Base-by-base conservation (phyloP, 139 green algal genomes). In the Micractinium sp. region DNA sequence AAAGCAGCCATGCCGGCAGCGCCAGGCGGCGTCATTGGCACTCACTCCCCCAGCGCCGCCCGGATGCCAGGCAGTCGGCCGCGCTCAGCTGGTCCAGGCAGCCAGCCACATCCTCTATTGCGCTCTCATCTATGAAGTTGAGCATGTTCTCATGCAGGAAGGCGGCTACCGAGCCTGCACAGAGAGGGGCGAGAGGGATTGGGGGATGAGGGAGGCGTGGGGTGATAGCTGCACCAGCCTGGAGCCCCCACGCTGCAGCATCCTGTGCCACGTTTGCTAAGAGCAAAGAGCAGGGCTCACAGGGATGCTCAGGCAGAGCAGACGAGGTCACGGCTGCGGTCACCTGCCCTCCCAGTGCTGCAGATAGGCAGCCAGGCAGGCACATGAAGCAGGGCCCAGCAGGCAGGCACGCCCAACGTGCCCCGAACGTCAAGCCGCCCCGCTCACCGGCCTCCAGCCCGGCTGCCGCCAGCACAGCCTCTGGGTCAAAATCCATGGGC, bases 71-170 rank as follows among this genome's bases (percentile, higher is more conserved):
- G 66, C 73, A 47, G 84, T 93, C 90, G 67, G 91, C 87, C 78
- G 92, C 85, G 73, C 88, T 94, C 69, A 97, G 81, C 66, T 95
- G 93, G 15, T 74, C 85, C 31, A 92, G 82, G 41, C 89, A 92
- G 19, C 31, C 53, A 18, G 94, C 93, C 1, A 88, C 84, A 47
- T 96, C 92, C 61, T 91, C 91, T 5, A 95, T 84, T 0, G 87
- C 91, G 0, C 84, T 53, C 18, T 94, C 90, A 0, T 85, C 90
- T 0, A 96, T 84, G 53, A 97, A 96, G 22, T 92, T 47, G 3
- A 84, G 91, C 85, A 95, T 88, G 85, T 96, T 96, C 83, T 97
- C 94, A 69, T 95, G 91, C 67, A 97, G 90, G 89, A 96, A 97
- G 0, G 90, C 91, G 0, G 85, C 82, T 38, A 94, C 91, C 0